phyloP scores from a whole-genome alignment of 768 basidiomycete genomes.

The Mycena chlorophos region DNA sequence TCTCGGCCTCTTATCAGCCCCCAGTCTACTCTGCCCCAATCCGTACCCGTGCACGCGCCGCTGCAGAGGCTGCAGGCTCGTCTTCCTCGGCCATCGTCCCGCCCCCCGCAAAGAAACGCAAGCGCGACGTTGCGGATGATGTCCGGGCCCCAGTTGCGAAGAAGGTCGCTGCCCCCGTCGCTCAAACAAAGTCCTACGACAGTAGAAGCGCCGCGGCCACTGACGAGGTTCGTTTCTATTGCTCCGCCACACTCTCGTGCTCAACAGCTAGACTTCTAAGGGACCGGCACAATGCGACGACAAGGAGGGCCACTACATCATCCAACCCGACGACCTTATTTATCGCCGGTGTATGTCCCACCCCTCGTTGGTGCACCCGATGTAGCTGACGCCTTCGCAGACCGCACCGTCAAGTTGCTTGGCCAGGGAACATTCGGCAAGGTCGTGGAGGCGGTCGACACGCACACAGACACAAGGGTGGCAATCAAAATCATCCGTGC shows the following conservation, averaged over 20 bases:
- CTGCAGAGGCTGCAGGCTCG: constrained; percentile 77
- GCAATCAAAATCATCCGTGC: constrained; percentile 99
- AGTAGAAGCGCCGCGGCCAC: constrained; percentile 62
- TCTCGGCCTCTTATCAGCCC: constrained; percentile 79
- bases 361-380: constrained; percentile 20
- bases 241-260: constrained; percentile 29
- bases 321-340: constrained; percentile 88
- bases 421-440: constrained; percentile 99
- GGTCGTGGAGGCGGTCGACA: constrained; percentile 91
- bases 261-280: constrained; percentile 56
- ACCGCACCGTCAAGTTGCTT: constrained; percentile 86
- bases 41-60: constrained; percentile 81
- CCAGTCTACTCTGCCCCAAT: constrained; percentile 74
- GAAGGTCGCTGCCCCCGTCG: constrained; percentile 53
- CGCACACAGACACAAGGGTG: constrained; percentile 70
- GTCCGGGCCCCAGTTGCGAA: constrained; percentile 65
- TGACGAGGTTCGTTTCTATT: constrained; percentile 60
- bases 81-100: constrained; percentile 65
- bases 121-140: constrained; percentile 75
- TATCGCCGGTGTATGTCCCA: constrained; percentile 71
- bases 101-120: constrained; percentile 82
- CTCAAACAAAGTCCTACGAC: constrained; percentile 64
- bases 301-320: constrained; percentile 98
- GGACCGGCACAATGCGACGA: constrained; percentile 82
- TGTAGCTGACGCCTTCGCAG: constrained; percentile 46